phyloP scores from a whole-genome alignment of 164 flowering plant species.

The Buxus sempervirens region DNA sequence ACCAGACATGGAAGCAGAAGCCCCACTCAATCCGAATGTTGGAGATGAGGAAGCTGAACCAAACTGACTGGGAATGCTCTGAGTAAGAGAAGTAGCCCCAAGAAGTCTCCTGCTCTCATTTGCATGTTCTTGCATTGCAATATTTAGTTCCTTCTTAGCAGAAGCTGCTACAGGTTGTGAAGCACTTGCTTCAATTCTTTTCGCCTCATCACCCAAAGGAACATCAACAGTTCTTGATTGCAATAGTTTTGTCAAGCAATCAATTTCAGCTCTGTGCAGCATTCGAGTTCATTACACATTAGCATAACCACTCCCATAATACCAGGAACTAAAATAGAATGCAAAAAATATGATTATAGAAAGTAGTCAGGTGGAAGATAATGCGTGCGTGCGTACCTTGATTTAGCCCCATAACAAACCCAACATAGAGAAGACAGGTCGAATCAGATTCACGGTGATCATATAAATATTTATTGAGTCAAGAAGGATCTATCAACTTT shows the following conservation, averaged over 20 bases:
- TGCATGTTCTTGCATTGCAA: no score
- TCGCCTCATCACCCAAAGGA: conserved; percentile 26
- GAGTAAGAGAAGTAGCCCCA: conserved; percentile 23
- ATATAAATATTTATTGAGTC: no score
- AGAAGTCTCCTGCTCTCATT: no score
- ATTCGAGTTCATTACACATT: neutral
- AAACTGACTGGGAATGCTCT: conserved; percentile 38
- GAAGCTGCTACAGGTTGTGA: conserved; percentile 14
- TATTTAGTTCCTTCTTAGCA: no score
- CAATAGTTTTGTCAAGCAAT: conserved; percentile 61
- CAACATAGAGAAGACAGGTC: no score
- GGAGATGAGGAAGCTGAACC: conserved; percentile 48
- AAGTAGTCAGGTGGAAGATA: neutral
- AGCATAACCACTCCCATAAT: neutral
- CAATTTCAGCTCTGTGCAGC: conserved; percentile 66
- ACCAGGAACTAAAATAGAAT: neutral
- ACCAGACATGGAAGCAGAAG: conserved; percentile 34
- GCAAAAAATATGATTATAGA: neutral
- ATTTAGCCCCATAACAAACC: no score
- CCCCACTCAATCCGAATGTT: conserved; percentile 33
- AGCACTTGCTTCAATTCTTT: conserved; percentile 27
- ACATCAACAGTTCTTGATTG: conserved; percentile 54
- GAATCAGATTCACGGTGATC: no score
- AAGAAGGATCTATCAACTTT: no score
- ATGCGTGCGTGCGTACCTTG: no score